A percentile compares a stretch with the other conserved stretches of the same genome.
Evolutionary conservation across 257 asterid genomes (phyloP).

Genomic region (Sherardia arvensis): DNA sequence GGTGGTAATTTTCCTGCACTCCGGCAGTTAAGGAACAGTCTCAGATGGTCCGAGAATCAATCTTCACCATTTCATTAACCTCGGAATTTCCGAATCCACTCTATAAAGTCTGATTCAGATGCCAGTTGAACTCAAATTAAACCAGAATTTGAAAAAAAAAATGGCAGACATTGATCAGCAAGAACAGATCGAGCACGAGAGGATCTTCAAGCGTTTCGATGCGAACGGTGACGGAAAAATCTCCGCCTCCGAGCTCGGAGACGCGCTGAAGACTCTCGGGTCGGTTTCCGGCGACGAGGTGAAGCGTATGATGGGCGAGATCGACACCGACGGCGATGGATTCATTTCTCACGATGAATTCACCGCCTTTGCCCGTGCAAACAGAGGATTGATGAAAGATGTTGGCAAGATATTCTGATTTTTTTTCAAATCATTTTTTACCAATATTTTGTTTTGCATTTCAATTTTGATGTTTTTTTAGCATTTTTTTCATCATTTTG

Average conservation of each 20-base stretch:
- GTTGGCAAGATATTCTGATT: conserved; percentile 68
- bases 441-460: not conserved
- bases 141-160: conserved; percentile 6
- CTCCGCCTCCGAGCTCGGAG: conserved; percentile 67
- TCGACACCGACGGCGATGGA: conserved; percentile 79
- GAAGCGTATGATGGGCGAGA: conserved; percentile 69
- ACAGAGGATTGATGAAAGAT: conserved; percentile 59
- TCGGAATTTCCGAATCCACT: conserved; percentile 7
- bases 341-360: conserved; percentile 62
- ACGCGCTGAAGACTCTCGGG: conserved; percentile 60
- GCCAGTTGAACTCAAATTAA: not conserved
- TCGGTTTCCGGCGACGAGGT: conserved; percentile 61
- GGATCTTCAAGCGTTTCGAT: conserved; percentile 72
- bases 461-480: not conserved
- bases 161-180: conserved; percentile 49
- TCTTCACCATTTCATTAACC: conserved; percentile 26
- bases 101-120: conserved; percentile 15
- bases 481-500: not conserved
- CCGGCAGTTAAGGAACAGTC: not conserved
- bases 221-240: conserved; percentile 81
- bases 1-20: not conserved
- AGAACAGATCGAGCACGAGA: conserved; percentile 57
- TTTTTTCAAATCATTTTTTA: not conserved
- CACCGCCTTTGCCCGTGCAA: conserved; percentile 54
- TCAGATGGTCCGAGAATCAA: conserved; percentile 15